Evolutionary conservation across 805 yeast genomes (phyloP).

Genomic region (Spathaspora boniae): DNA sequence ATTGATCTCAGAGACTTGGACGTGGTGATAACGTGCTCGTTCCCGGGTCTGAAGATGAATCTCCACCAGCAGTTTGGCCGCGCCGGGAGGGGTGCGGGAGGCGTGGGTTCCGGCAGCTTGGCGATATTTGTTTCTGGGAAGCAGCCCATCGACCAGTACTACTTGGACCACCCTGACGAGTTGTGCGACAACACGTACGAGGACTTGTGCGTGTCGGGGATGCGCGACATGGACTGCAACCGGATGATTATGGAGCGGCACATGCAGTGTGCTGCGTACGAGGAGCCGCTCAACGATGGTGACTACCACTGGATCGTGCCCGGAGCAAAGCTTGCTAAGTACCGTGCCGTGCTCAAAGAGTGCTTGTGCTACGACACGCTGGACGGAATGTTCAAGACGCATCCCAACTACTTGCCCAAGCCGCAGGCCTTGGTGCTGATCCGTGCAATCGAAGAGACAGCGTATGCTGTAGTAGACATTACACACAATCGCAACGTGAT

Average conservation of each 20-base stretch:
- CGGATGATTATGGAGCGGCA: constrained; percentile 68
- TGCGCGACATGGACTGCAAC: constrained; percentile 30
- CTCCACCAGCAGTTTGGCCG: constrained; percentile 96
- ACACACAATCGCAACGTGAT: constrained; percentile 73
- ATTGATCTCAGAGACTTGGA: constrained; percentile 92
- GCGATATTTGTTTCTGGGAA: constrained; percentile 81
- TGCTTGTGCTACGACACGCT: constrained; percentile 34
- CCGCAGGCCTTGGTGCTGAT: constrained; percentile 75
- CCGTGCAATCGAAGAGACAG: constrained; percentile 78
- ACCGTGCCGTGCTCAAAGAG: constrained; percentile 27
- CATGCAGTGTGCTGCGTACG: constrained; percentile 92
- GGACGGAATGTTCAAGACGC: constrained; percentile 27
- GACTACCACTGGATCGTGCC: constrained; percentile 60
- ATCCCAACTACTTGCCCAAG: constrained; percentile 66
- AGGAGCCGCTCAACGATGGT: constrained; percentile 56
- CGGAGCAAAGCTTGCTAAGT: constrained; percentile 10
- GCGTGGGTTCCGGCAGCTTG: constrained; percentile 60
- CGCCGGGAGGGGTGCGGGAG: constrained; percentile 78
- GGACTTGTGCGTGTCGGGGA: constrained; percentile 38
- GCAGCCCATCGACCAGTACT: constrained; percentile 84
- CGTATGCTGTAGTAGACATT: constrained; percentile 85
- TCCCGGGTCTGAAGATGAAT: constrained; percentile 82
- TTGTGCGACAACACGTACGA: constrained; percentile 44
- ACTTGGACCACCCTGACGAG: constrained; percentile 63
- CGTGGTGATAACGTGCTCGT: constrained; percentile 89